A percentile compares a stretch with the other conserved stretches of the same genome.
phyloP scores from a whole-genome alignment of 2,329 filamentous ascomycete genomes.

The Acephala macrosclerotiorum region DNA sequence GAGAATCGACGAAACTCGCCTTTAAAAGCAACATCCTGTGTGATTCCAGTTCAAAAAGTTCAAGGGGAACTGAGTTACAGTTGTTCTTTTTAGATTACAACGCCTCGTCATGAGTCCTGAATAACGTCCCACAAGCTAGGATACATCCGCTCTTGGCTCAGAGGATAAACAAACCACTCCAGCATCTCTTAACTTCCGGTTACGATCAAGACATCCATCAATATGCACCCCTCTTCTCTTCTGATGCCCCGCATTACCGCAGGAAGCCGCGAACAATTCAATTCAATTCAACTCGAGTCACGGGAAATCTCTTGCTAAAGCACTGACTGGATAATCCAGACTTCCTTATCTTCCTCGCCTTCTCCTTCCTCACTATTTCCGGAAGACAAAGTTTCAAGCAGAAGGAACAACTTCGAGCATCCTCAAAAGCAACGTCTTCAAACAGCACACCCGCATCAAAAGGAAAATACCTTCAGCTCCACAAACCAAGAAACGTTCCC shows the following conservation, averaged over 20 bases:
- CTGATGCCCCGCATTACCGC: slow-evolving; percentile 8
- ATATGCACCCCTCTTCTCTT: slow-evolving; percentile 14
- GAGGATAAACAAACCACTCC: slow-evolving; percentile 1
- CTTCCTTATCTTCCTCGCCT: neutral
- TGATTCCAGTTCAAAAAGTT: neutral
- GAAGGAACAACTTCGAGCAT: neutral
- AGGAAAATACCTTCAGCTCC: neutral
- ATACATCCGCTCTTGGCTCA: neutral
- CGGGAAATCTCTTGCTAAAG: no score
- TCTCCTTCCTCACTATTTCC: neutral
- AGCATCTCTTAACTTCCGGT: neutral
- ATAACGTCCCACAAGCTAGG: no score
- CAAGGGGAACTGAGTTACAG: neutral
- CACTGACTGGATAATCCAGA: no score
- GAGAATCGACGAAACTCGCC: neutral
- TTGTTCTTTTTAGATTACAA: neutral
- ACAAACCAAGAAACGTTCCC: neutral
- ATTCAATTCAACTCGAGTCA: neutral
- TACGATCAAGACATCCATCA: slow-evolving; percentile 2
- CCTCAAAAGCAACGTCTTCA: neutral
- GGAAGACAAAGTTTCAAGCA: no score
- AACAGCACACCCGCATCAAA: neutral
- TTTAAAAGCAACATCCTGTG: neutral
- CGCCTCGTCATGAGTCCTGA: neutral
- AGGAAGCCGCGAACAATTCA: neutral